These are phyloP conservation scores for Fusarium pininemorale DNA, from an alignment of 2,329 filamentous ascomycete species.

Conservation along the genomic window DNA sequence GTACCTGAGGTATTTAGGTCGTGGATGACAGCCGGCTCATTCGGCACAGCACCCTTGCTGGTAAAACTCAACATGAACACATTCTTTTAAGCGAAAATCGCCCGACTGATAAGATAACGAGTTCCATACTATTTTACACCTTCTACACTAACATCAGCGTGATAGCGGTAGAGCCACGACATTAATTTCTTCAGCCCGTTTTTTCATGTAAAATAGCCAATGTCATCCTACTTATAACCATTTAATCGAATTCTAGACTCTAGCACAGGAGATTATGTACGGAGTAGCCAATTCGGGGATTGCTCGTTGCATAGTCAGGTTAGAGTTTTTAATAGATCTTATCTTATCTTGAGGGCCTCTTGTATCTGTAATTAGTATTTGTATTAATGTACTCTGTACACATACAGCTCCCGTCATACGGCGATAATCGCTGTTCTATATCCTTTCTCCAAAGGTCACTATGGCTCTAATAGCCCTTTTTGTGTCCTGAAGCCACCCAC, in stretches of 20 bases:
- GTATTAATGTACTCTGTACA: too few relatives aligned
- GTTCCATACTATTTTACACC: background rate
- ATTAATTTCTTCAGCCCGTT: background rate
- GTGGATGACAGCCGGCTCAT: background rate
- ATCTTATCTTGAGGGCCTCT: too few relatives aligned
- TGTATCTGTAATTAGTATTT: too few relatives aligned
- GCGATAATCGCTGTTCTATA: too few relatives aligned
- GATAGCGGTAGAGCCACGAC: background rate
- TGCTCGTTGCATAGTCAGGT: too few relatives aligned
- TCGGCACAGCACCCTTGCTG: background rate
- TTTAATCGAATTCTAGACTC: background rate
- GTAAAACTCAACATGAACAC: background rate
- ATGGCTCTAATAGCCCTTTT: too few relatives aligned
- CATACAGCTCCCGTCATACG: too few relatives aligned
- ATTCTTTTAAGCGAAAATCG: background rate
- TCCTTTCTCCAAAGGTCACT: too few relatives aligned
- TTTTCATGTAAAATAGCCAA: background rate
- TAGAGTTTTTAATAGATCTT: too few relatives aligned
- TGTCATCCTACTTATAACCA: background rate
- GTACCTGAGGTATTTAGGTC: background rate
- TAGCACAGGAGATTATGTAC: too few relatives aligned
- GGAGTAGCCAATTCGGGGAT: too few relatives aligned
- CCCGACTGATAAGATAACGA: accelerated
- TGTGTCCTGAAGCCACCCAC: too few relatives aligned
- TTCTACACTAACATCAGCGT: background rate